Base-by-base conservation (phyloP, 495 filamentous ascomycete genomes). In the Cetradonia linearis region DNA sequence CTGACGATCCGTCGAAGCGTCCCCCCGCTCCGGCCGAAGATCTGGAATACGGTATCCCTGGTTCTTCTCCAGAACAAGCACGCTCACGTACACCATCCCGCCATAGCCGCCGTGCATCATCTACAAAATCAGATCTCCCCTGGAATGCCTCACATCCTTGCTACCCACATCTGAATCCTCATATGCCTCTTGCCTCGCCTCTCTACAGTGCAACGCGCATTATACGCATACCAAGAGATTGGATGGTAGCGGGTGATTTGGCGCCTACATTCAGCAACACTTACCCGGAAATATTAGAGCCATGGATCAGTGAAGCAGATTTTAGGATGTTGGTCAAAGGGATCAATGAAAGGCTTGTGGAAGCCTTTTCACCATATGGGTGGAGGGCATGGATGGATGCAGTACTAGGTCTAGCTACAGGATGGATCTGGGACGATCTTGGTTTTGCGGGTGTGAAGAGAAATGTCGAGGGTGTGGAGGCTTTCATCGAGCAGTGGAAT, bases 241-340 rank as follows among this genome's bases (percentile, higher is more conserved):
- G 90, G 87, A 85, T 96, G 78, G 69, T 88, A 25, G 79, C 81
- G 46, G 94, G 91, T 6, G 93, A 99, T 70, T 75, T 96, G n/a
- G 90, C 91, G 9, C 93, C 93, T 20, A 87, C 88, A 0, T 96
- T 91, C 67, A 91, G 88, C 8, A 96, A 95, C 63, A 79, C 95
- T 1, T 99, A 97, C 64, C 93, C 93, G 0, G 93, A 97, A 65
- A 94, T 97, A 58, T 74, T 99, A 14, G 89, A 95, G 62, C 89
- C 91, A 3, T 81, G 88, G 47, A 70, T 93, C 5, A 82, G 86
- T 20, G 88, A 93, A 64, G 79, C 84, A 58, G 87, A 89, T 65
- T 96, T 96, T 67, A 82, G 92, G 8, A 75, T 72, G n/a, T 73
- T 96, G 31, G 83, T 96, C 27, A 80, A 85, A 38, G 84, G 79